Conservation (phyloP, 2,329 filamentous ascomycete species). For the Pseudogymnoascus verrucosus region DNA sequence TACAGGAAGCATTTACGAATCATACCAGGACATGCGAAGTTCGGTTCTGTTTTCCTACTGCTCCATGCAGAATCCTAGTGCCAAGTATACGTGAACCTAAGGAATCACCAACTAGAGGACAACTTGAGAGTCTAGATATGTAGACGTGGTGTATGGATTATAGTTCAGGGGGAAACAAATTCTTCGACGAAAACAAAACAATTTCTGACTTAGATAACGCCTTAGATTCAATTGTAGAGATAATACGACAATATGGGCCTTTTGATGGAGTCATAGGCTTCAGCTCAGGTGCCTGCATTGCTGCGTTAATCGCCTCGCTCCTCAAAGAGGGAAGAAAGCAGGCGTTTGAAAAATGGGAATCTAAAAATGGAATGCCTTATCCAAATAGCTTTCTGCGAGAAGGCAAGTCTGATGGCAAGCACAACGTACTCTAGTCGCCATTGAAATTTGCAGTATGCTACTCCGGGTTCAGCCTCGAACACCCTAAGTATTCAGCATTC, state of each 20-base stretch:
- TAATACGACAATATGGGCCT: conserved; percentile 7
- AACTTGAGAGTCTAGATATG: neutral
- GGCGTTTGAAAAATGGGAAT: neutral
- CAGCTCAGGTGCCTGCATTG: conserved; percentile 8
- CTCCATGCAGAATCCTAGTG: neutral
- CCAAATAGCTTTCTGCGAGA: neutral
- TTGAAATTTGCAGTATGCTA: conserved; percentile 12
- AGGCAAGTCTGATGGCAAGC: neutral
- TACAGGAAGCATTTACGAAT: neutral
- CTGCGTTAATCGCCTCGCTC: conserved; percentile 5
- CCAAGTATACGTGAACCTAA: neutral
- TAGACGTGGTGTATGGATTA: neutral
- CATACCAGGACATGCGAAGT: neutral
- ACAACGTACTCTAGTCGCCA: neutral
- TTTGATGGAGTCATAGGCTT: conserved; percentile 11
- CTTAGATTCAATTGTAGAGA: neutral
- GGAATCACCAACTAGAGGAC: neutral
- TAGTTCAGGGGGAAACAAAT: neutral
- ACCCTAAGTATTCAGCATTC: conserved; percentile 7
- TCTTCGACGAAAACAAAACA: neutral
- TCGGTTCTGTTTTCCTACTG: neutral
- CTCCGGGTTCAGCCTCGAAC: conserved; percentile 10
- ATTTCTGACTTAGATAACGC: neutral
- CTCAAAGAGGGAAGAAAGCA: neutral
- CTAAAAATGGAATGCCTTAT: neutral